These are phyloP conservation scores for Cephalotrichum gorgonifer DNA, from an alignment of 2,329 filamentous ascomycete species.

Conservation along the genomic window DNA sequence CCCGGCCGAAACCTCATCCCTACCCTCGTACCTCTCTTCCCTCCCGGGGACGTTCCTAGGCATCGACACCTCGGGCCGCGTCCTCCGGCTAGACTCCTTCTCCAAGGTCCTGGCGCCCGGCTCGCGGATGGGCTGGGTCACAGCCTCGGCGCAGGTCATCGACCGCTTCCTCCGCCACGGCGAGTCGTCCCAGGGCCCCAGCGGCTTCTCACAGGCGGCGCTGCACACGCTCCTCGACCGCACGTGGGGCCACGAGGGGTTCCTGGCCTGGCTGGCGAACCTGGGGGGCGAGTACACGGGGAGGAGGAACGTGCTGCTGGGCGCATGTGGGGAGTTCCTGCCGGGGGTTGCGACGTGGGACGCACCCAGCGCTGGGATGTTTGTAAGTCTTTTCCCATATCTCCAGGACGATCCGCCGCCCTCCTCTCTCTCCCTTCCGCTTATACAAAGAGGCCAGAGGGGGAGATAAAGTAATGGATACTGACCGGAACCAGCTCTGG, in stretches of 20 bases:
- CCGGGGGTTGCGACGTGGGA: slow-evolving; percentile 74
- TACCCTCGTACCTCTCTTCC: slow-evolving; percentile 61
- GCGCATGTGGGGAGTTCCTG: slow-evolving; percentile 69
- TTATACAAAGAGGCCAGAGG: neutral
- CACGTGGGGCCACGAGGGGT: slow-evolving; percentile 86
- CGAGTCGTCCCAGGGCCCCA: slow-evolving; percentile 79
- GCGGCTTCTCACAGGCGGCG: slow-evolving; percentile 72
- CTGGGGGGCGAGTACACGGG: slow-evolving; percentile 72
- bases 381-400: slow-evolving; percentile 48
- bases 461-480: neutral
- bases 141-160: slow-evolving; percentile 73
- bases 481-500: slow-evolving; percentile 48
- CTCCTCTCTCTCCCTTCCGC: neutral
- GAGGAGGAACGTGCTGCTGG: slow-evolving; percentile 65
- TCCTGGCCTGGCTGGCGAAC: slow-evolving; percentile 79
- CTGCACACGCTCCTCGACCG: slow-evolving; percentile 88
- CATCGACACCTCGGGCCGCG: slow-evolving; percentile 77
- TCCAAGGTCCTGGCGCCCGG: slow-evolving; percentile 85
- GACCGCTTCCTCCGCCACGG: slow-evolving; percentile 74
- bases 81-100: slow-evolving; percentile 85
- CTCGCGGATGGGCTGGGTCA: slow-evolving; percentile 78
- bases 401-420: neutral
- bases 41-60: slow-evolving; percentile 60
- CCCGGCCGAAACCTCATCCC: slow-evolving; percentile 39
- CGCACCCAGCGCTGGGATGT: slow-evolving; percentile 84